Percentiles rank a stretch among this genome's conserved stretches.
These are phyloP conservation scores for Termitomyces sp. DNA, from an alignment of 768 basidiomycete species.

Conservation along the genomic window DNA sequence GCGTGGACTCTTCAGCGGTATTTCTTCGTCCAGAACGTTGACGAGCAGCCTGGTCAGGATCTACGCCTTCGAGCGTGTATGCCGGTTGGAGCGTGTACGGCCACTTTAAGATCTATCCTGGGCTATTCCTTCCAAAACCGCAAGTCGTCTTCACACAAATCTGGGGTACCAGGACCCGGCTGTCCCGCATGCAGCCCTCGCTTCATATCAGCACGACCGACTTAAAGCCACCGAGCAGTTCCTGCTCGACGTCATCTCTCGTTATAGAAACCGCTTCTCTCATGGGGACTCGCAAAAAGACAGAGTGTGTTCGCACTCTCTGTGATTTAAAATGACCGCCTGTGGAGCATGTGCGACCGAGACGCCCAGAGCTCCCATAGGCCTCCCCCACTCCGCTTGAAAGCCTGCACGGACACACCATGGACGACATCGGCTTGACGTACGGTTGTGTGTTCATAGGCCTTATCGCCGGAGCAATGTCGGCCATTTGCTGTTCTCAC, in stretches of 20 bases:
- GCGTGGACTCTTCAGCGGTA: too few species aligned
- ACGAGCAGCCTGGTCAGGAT: too few species aligned
- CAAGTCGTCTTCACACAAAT: neutral
- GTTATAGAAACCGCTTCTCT: slow-evolving; percentile 4
- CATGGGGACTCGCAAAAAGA: slow-evolving; percentile 3
- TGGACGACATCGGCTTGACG: slow-evolving; percentile 28
- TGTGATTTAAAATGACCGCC: slow-evolving; percentile 1
- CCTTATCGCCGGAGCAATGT: slow-evolving; percentile 41
- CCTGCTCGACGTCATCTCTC: slow-evolving; percentile 1
- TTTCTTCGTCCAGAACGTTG: too few species aligned
- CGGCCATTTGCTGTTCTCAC: neutral
- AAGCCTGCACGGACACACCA: neutral
- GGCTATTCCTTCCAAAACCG: neutral
- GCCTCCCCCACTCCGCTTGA: neutral
- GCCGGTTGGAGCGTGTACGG: too few species aligned
- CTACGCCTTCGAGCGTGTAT: too few species aligned
- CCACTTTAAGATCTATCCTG: neutral
- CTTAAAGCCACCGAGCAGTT: slow-evolving; percentile 1
- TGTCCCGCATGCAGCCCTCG: neutral
- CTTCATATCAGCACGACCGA: neutral
- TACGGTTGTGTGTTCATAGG: slow-evolving; percentile 46
- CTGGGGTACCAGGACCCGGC: neutral
- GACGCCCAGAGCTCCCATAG: neutral
- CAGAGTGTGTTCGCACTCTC: too few species aligned
- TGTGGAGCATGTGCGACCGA: neutral